Percentiles rank a stretch among this genome's conserved stretches.
Evolutionary conservation across 2,329 filamentous ascomycete species (phyloP).

Genomic region (Fusarium albidum): DNA sequence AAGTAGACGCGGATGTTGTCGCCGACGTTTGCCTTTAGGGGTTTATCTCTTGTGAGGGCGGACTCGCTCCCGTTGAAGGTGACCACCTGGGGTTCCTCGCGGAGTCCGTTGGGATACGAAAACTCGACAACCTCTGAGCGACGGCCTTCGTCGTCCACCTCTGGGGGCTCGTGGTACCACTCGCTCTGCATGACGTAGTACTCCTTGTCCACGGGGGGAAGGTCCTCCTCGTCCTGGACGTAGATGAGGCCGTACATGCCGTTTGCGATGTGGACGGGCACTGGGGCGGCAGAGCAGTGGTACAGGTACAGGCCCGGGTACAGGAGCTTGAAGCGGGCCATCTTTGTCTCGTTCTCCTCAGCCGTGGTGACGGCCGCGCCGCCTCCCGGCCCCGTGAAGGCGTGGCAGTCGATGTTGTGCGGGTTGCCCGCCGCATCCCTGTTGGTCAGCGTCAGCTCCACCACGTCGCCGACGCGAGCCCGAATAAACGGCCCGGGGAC

Average conservation of each 20-base stretch:
- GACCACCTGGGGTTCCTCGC: constrained; percentile 1
- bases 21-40: constrained; percentile 19
- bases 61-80: constrained; percentile 18
- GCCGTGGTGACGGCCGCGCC: constrained; percentile 19
- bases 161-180: constrained; percentile 26
- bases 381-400: constrained; percentile 24
- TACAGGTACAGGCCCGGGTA: constrained; percentile 23
- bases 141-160: constrained; percentile 17
- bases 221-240: constrained; percentile 11
- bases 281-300: constrained; percentile 10
- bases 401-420: constrained; percentile 24
- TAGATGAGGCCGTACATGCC: constrained; percentile 22
- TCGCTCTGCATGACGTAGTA: constrained; percentile 29
- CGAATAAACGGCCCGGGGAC: constrained; percentile 24
- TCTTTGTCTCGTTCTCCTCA: constrained; percentile 24
- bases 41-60: constrained; percentile 15
- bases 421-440: constrained; percentile 12
- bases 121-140: constrained; percentile 20
- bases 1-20: constrained; percentile 18
- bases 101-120: constrained; percentile 17
- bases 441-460: constrained; percentile 19
- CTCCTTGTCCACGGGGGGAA: constrained; percentile 18
- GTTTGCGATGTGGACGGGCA: constrained; percentile 11
- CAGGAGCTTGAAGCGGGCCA: constrained; percentile 19
- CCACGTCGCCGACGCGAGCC: constrained; percentile 17